Conservation (phyloP, 352 stramenopile species). For the Pythium sukuiense region DNA sequence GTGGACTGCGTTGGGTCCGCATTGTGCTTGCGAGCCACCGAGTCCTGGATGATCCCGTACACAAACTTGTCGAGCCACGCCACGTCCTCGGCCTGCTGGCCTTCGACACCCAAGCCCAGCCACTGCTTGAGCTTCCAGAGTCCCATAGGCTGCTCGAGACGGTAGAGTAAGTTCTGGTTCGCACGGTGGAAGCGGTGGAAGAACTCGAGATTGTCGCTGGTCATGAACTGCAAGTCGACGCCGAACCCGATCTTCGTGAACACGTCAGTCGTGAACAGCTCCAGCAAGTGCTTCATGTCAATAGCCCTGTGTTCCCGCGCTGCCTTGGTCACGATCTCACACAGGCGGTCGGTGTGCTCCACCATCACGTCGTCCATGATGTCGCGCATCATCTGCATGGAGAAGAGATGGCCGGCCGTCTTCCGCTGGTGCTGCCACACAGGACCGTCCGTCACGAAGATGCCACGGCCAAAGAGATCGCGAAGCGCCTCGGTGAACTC, state of each 20-base stretch:
- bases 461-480: constrained; percentile 64
- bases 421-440: constrained; percentile 70
- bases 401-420: constrained; percentile 84
- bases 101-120: constrained; percentile 37
- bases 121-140: constrained; percentile 45
- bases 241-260: constrained; percentile 63
- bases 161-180: constrained; percentile 9
- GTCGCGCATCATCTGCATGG: constrained; percentile 50
- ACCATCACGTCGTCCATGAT: constrained; percentile 40
- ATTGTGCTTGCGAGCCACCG: constrained; percentile 7
- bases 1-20: constrained; percentile 12
- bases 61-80: constrained; percentile 18
- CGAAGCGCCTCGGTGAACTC: constrained; percentile 32
- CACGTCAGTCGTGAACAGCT: constrained; percentile 58
- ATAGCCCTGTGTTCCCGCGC: constrained; percentile 17
- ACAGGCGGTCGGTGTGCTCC: constrained; percentile 32
- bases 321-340: constrained; percentile 25
- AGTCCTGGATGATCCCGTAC: constrained; percentile 22
- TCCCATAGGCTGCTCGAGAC: constrained; percentile 27
- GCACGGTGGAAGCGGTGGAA: background rate
- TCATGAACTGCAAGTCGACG: constrained; percentile 26
- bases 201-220: constrained; percentile 7
- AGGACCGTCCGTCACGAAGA: constrained; percentile 40
- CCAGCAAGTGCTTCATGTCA: constrained; percentile 46
- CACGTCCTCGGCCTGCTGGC: constrained; percentile 28